Percentiles rank a stretch among this genome's conserved stretches.
Evolutionary conservation across 2,329 filamentous ascomycete species (phyloP).

Genomic region (Cladosporium colombiae): DNA sequence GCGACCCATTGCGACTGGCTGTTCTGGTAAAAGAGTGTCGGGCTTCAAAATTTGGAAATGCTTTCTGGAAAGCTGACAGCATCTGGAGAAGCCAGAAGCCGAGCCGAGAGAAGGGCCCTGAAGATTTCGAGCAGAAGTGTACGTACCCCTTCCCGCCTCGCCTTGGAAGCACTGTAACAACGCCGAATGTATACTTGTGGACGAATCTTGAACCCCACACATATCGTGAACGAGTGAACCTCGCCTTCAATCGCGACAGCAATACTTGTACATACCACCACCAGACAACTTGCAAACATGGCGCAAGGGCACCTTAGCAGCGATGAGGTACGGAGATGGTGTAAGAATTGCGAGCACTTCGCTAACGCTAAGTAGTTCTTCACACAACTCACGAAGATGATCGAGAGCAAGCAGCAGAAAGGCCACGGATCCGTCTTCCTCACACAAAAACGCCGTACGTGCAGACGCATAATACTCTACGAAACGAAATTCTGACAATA

Average conservation of each 20-base stretch:
- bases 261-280: background rate
- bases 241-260: background rate
- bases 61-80: background rate
- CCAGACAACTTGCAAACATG: conserved; percentile 40
- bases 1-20: conserved; percentile 29
- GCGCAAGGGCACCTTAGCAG: conserved; percentile 57
- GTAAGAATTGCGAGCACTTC: background rate
- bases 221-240: background rate
- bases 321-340: conserved; percentile 55
- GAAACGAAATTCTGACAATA: conserved; percentile 9
- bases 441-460: conserved; percentile 72
- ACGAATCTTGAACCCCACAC: conserved; percentile 11
- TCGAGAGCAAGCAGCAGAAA: conserved; percentile 65
- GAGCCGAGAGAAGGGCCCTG: background rate
- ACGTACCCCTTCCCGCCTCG: background rate
- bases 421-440: conserved; percentile 74
- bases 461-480: background rate
- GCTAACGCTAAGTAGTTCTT: conserved; percentile 64
- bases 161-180: background rate
- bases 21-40: background rate
- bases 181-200: background rate
- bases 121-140: background rate
- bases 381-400: conserved; percentile 65
- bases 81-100: conserved; percentile 8
- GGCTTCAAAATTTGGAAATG: conserved; percentile 7